Percentiles rank a stretch among this genome's conserved stretches.
These are phyloP conservation scores for Populus deltoides DNA, from an alignment of 345 rosid species.

Conservation along the genomic window DNA sequence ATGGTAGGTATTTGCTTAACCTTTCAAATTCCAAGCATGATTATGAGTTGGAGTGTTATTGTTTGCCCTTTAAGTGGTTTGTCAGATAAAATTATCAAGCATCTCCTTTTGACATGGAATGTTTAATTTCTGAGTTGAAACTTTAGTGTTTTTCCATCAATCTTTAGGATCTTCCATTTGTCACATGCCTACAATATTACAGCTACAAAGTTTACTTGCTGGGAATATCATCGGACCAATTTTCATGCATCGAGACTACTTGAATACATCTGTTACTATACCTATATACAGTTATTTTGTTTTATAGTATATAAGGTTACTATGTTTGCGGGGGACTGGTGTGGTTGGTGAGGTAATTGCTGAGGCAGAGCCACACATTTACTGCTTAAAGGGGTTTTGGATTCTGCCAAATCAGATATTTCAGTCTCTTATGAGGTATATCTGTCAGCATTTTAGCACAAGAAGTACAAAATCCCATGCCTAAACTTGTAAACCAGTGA, in stretches of 20 bases:
- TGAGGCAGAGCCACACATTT: not conserved
- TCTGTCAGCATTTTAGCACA: constrained; percentile 13
- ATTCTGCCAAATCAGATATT: not conserved
- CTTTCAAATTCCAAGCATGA: not conserved
- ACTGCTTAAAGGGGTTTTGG: not conserved
- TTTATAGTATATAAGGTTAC: not conserved
- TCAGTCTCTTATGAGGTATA: not conserved
- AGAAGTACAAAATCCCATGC: not conserved
- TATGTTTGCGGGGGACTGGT: not conserved
- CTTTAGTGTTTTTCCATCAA: not conserved
- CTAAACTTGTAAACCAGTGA: not conserved
- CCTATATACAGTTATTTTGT: not conserved
- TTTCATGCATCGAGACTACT: not conserved
- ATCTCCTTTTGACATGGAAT: not conserved
- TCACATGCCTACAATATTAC: not conserved
- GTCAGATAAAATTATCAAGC: not conserved
- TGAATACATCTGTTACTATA: not conserved
- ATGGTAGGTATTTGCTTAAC: not conserved
- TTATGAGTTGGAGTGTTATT: not conserved
- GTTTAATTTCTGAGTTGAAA: not conserved
- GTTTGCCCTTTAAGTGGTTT: not conserved
- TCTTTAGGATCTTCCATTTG: not conserved
- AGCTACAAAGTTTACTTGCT: not conserved
- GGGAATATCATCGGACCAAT: not conserved
- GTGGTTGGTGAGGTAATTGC: not conserved